phyloP scores from a whole-genome alignment of 371 early-diverging fungal species.

The Synchytrium microbalum region DNA sequence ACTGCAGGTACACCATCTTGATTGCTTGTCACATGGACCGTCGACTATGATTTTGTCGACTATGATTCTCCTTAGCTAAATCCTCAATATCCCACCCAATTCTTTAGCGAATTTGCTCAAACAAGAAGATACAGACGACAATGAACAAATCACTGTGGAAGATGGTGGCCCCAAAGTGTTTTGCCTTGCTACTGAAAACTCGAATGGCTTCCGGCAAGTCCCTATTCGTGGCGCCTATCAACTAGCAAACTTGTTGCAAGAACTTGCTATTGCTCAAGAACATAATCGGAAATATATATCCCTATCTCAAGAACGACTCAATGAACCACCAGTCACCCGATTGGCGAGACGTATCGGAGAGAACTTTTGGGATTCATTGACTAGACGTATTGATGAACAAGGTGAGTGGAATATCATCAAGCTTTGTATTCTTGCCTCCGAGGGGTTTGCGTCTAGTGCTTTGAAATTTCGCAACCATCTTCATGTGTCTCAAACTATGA shows the following conservation, averaged over 20 bases:
- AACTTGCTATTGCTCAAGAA: slow-evolving; percentile 84
- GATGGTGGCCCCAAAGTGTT: slow-evolving; percentile 88
- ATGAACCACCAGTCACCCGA: slow-evolving; percentile 89
- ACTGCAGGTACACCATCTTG: neutral
- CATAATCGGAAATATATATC: slow-evolving; percentile 78
- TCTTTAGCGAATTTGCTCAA: slow-evolving; percentile 8
- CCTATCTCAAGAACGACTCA: slow-evolving; percentile 76
- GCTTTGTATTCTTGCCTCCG: no score
- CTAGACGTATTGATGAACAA: slow-evolving; percentile 85
- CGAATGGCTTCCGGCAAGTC: slow-evolving; percentile 75
- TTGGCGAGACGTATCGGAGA: slow-evolving; percentile 82
- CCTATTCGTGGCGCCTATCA: slow-evolving; percentile 92
- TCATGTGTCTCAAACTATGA: neutral
- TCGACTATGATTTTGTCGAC: no score
- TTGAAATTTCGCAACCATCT: no score
- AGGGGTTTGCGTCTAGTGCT: no score
- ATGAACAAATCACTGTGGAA: slow-evolving; percentile 88
- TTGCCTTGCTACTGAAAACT: slow-evolving; percentile 77
- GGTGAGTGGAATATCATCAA: slow-evolving; percentile 36
- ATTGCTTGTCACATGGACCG: no score
- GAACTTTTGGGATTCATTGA: slow-evolving; percentile 92
- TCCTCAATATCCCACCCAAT: no score
- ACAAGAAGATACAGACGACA: slow-evolving; percentile 94
- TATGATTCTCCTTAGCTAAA: no score
- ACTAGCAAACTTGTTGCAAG: slow-evolving; percentile 89